Conservation (phyloP, 129 eudicot species). For the Artemisia argyi region DNA sequence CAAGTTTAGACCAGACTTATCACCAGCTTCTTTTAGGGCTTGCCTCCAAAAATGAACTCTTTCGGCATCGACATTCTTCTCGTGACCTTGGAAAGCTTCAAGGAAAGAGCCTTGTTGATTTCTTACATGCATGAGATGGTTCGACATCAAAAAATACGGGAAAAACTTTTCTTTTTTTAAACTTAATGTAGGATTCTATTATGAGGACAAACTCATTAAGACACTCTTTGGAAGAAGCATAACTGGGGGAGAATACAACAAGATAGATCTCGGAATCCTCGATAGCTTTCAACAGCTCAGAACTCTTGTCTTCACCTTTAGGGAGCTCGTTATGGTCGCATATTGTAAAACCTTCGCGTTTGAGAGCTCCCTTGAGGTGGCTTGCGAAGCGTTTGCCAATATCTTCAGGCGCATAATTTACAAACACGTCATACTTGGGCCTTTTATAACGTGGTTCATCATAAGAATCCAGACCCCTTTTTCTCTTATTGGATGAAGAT, state of each 20-base stretch:
- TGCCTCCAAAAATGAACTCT: constrained; percentile 15
- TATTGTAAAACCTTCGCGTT: too few species aligned
- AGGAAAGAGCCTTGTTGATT: constrained; percentile 17
- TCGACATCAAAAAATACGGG: constrained; percentile 19
- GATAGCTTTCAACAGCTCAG: too few species aligned
- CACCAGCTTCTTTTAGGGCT: constrained; percentile 17
- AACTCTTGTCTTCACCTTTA: too few species aligned
- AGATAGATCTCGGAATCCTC: not conserved
- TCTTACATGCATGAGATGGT: constrained; percentile 12
- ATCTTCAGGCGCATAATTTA: too few species aligned
- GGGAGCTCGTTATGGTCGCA: too few species aligned
- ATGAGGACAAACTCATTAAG: constrained; percentile 16
- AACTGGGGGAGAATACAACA: constrained; percentile 11
- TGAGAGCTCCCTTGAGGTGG: too few species aligned
- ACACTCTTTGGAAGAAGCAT: constrained; percentile 6
- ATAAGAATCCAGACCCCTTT: too few species aligned
- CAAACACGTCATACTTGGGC: too few species aligned
- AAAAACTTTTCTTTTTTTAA: constrained; percentile 9
- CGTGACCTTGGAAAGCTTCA: constrained; percentile 12
- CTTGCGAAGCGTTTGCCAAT: too few species aligned
- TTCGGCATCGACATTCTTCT: not conserved
- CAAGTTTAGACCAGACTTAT: constrained; percentile 7
- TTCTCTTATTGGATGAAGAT: too few species aligned
- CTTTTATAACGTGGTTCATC: too few species aligned
- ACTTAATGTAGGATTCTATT: not conserved